A percentile compares a stretch with the other conserved stretches of the same genome.
These are phyloP conservation scores for Quercus berberidifolia DNA, from an alignment of 306 rosid species.

Conservation along the genomic window DNA sequence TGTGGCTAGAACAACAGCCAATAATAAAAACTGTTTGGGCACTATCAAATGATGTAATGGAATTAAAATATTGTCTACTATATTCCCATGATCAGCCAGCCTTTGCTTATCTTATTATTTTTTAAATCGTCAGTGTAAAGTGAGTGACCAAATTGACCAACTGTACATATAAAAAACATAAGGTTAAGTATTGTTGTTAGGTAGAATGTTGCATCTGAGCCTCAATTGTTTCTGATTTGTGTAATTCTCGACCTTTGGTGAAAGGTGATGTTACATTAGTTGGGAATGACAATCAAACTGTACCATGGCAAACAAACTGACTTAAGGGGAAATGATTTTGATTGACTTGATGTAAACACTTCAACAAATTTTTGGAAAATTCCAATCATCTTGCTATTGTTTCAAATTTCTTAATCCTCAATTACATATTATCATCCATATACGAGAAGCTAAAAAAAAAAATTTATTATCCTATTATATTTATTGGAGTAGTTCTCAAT, in stretches of 20 bases:
- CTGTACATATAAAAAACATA: background rate
- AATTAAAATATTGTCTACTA: too few relatives aligned
- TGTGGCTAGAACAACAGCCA: background rate
- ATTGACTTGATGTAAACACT: background rate
- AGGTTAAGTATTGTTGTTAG: background rate
- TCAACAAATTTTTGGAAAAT: background rate
- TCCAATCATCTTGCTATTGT: background rate
- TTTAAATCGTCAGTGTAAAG: too few relatives aligned
- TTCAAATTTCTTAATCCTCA: background rate
- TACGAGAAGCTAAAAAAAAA: too few relatives aligned
- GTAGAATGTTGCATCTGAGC: background rate
- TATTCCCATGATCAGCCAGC: too few relatives aligned
- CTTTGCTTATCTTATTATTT: too few relatives aligned
- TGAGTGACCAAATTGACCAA: background rate
- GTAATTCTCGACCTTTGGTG: background rate
- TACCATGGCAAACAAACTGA: background rate
- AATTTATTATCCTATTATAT: too few relatives aligned
- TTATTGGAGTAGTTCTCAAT: too few relatives aligned
- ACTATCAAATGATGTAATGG: too few relatives aligned
- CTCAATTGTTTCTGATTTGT: background rate
- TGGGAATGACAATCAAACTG: background rate
- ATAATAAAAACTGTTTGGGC: too few relatives aligned
- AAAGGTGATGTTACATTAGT: background rate
- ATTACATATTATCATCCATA: background rate
- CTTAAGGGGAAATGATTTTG: background rate